Conservation (phyloP, 75 land plant species). For the Gnetum montanum region DNA sequence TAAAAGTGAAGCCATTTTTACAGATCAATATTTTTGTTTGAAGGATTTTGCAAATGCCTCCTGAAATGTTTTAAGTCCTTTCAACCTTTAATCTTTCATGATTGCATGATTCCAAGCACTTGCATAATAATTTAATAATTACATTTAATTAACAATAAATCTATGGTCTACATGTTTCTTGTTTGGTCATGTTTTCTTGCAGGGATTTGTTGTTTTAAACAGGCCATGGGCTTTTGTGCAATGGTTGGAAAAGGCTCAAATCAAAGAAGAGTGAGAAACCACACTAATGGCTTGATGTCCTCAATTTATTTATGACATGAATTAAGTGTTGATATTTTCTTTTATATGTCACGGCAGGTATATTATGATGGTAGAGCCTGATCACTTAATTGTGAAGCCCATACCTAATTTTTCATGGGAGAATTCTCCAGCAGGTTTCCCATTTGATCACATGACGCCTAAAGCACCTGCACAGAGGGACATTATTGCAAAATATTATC, state of each 20-base stretch:
- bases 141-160: too few relatives aligned
- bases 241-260: constrained; percentile 81
- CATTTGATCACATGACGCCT: constrained; percentile 94
- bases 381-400: constrained; percentile 90
- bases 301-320: neutral
- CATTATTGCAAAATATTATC: constrained; percentile 68
- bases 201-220: constrained; percentile 92
- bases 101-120: too few relatives aligned
- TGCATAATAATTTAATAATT: too few relatives aligned
- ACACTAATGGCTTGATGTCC: neutral
- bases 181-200: constrained; percentile 21
- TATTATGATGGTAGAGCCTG: constrained; percentile 96
- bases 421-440: constrained; percentile 84
- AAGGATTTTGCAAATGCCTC: too few relatives aligned
- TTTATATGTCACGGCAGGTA: constrained; percentile 41
- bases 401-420: constrained; percentile 78
- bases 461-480: constrained; percentile 55
- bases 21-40: too few relatives aligned
- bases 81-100: too few relatives aligned
- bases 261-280: constrained; percentile 79
- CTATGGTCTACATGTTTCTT: too few relatives aligned
- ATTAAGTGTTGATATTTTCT: neutral
- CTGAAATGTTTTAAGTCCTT: too few relatives aligned
- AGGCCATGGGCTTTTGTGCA: constrained; percentile 99
- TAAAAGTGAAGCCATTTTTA: too few relatives aligned